Evolutionary conservation across 306 rosid genomes (phyloP).

Genomic region (Fragaria vesca): DNA sequence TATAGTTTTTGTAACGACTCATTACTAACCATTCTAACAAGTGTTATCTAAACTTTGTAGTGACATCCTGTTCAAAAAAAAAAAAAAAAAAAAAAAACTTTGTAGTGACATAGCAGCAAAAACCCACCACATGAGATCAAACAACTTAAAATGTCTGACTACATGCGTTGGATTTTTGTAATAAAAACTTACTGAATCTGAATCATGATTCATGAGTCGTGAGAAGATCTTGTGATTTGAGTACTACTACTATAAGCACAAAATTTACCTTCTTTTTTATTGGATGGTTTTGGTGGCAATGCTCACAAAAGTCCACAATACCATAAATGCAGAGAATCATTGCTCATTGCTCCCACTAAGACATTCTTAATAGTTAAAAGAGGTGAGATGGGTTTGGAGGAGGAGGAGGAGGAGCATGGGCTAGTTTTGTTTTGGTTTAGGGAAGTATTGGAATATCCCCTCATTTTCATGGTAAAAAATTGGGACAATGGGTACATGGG

Average conservation of each 20-base stretch:
- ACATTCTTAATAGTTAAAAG: not conserved
- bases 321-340: constrained; percentile 58
- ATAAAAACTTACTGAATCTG: not conserved
- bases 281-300: constrained; percentile 24
- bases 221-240: constrained; percentile 18
- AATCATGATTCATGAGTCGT: constrained; percentile 2
- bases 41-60: too few species aligned
- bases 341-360: constrained; percentile 49
- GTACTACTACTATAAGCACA: not conserved
- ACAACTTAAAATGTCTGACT: not conserved
- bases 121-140: not conserved
- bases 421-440: constrained; percentile 47
- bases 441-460: constrained; percentile 19
- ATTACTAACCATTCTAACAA: too few species aligned
- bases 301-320: constrained; percentile 43
- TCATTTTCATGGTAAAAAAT: constrained; percentile 16
- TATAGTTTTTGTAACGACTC: too few species aligned
- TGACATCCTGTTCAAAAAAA: too few species aligned
- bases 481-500: constrained; percentile 55
- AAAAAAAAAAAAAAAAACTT: too few species aligned
- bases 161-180: constrained; percentile 4
- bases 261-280: not conserved
- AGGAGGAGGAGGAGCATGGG: constrained; percentile 46
- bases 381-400: constrained; percentile 5
- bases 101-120: too few species aligned